Evolutionary conservation across 805 yeast species (phyloP), one percentile per base, ranked within the genome.

Genomic region (Suhomyces sp.): DNA sequence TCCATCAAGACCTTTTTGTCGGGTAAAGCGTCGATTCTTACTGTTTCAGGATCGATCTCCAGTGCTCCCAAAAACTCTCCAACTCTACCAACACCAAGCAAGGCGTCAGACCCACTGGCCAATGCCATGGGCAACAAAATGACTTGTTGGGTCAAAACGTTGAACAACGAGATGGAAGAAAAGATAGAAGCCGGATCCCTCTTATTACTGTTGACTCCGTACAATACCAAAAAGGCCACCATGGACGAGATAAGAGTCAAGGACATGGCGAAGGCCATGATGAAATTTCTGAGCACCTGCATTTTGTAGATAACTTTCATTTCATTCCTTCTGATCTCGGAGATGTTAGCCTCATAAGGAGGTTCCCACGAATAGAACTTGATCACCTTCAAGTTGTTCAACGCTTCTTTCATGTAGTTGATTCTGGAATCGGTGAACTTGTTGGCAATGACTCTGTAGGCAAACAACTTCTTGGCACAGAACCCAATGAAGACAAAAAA

Each of bases 281-380:
- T 48, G 30, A 82, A 56, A 47, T 77, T 84, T 54, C 90, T 77
- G 19, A 77, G 55, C 27, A 79, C 66, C 50, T 84, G 90, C 68
- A 87, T 75, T 35, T 62, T 66, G 43, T 79, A 71, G 40, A 90
- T 72, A 33, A 68, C 65, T 4, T 51, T 47, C 74, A 85, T 79
- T 60, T 88, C 97, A 14, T 64, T 52, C 0, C 53, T 49, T 54
- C 97, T 75, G 18, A 76, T 67, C 9, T 66, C 70, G 11, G 76
- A 51, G 22, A 90, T 72, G 34, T 72, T 64, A 7, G 70, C 56
- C 35, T 70, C 70, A 54, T 87, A 90, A 1, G 96, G 88, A 20
- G 69, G 70, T 60, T 90, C 97, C 96, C 96, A 90, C 1, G 95
- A 85, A 56, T 88, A 90, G 56, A 75, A 84, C 63, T 90, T 90